A percentile compares a stretch with the other conserved stretches of the same genome.
Conservation (phyloP, 345 rosid species). For the Populus euphratica region DNA sequence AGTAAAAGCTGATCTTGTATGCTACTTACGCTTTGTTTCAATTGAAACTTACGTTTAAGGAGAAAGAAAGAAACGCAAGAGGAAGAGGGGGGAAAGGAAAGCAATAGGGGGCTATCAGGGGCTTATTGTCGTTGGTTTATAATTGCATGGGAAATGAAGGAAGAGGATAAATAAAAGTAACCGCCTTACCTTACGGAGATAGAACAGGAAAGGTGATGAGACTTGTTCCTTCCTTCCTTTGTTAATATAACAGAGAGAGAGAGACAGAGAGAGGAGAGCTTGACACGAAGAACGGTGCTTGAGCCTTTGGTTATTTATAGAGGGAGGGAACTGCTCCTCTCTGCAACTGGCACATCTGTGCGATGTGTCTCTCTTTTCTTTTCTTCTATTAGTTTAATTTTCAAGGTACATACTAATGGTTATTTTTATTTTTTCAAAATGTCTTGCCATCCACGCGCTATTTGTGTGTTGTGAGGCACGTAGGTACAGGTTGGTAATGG, state of each 20-base stretch:
- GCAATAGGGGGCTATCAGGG: not conserved
- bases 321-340: not conserved
- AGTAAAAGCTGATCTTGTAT: not conserved
- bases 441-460: not conserved
- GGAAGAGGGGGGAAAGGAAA: not conserved
- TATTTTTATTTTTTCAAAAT: not conserved
- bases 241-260: not conserved
- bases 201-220: constrained; percentile 5
- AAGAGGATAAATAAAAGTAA: not conserved
- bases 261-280: not conserved
- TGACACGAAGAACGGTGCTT: not conserved
- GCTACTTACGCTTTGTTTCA: not conserved
- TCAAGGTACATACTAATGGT: not conserved
- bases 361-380: not conserved
- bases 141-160: not conserved
- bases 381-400: not conserved
- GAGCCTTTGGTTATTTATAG: constrained; percentile 11
- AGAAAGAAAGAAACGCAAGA: not conserved
- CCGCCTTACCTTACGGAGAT: constrained; percentile 16
- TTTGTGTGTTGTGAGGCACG: not conserved
- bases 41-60: not conserved
- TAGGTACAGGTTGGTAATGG: not conserved
- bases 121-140: not conserved
- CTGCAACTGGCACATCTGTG: not conserved
- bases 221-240: constrained; percentile 4